A percentile compares a stretch with the other conserved stretches of the same genome.
Evolutionary conservation across 2,329 filamentous ascomycete species (phyloP).

Genomic region (Zymoseptoria brevis): DNA sequence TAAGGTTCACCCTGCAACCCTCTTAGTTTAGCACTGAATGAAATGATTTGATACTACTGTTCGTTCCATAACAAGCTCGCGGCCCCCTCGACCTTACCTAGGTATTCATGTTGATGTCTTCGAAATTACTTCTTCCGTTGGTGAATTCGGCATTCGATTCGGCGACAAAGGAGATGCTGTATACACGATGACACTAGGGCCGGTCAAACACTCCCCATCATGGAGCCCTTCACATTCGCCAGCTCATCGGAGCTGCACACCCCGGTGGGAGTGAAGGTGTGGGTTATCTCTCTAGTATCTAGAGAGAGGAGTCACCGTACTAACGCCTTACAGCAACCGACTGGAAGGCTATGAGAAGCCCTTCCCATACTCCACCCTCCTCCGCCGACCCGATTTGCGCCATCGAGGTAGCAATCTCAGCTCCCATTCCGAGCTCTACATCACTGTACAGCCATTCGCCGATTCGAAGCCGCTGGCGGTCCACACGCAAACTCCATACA

Average conservation of each 20-base stretch:
- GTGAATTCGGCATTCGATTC: neutral
- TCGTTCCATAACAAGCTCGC: neutral
- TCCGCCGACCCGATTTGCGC: constrained; percentile 70
- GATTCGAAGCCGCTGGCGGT: constrained; percentile 93
- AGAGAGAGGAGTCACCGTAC: constrained; percentile 1
- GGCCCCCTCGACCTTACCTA: too few species aligned
- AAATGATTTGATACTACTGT: too few species aligned
- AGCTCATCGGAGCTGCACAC: constrained; percentile 77
- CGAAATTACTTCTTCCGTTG: neutral
- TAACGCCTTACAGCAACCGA: constrained; percentile 43
- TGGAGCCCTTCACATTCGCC: constrained; percentile 96
- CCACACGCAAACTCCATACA: constrained; percentile 86
- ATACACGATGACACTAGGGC: neutral
- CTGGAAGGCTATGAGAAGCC: constrained; percentile 72
- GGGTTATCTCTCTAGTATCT: constrained; percentile 26
- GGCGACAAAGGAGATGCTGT: neutral
- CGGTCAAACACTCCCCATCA: constrained; percentile 32
- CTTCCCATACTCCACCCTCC: constrained; percentile 66
- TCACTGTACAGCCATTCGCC: constrained; percentile 89
- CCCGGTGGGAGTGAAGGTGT: constrained; percentile 59
- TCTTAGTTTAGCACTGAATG: too few species aligned
- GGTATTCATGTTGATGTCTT: neutral
- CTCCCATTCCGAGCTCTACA: constrained; percentile 78
- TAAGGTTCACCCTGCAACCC: too few species aligned
- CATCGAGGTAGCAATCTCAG: constrained; percentile 83